Evolutionary conservation across 805 yeast genomes (phyloP).

Genomic region (Yamadazyma insecticola): DNA sequence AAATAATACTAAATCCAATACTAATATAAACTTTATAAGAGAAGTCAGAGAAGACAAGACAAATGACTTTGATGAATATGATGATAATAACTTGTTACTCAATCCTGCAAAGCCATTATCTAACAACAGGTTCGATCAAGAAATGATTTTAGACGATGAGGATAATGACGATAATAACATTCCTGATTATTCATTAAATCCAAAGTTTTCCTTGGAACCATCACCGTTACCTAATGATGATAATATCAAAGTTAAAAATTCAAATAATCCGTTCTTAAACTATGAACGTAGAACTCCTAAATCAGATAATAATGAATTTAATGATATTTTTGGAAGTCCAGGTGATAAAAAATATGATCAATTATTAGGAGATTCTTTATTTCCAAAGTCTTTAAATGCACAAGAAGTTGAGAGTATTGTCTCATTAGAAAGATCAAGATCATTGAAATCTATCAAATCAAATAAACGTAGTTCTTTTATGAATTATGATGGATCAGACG

Average conservation of each 20-base stretch:
- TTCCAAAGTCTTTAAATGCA: conserved; percentile 64
- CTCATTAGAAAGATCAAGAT: conserved; percentile 61
- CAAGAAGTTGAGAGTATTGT: conserved; percentile 74
- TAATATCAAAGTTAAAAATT: conserved; percentile 1
- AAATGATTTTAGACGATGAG: conserved; percentile 23
- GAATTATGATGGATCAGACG: conserved; percentile 39
- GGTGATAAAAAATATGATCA: conserved; percentile 14
- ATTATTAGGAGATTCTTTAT: conserved; percentile 48
- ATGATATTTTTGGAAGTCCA: conserved; percentile 28
- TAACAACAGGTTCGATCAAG: conserved; percentile 21
- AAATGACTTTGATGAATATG: conserved; percentile 11
- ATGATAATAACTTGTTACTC: conserved; percentile 16
- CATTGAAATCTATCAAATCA: conserved; percentile 49
- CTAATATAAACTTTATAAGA: conserved; percentile 21
- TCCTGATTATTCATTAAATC: no score
- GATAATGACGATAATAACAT: no score
- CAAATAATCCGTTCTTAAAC: conserved; percentile 10
- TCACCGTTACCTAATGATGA: conserved; percentile 12
- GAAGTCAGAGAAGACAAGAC: conserved; percentile 23
- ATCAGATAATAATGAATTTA: not conserved
- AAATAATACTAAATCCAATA: conserved; percentile 11
- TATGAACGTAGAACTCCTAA: conserved; percentile 3
- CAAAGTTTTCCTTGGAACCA: no score
- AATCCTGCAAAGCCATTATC: conserved; percentile 22
- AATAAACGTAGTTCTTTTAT: conserved; percentile 33